Base-by-base conservation (phyloP, 257 asterid genomes). In the Nicotiana obtusifolia region DNA sequence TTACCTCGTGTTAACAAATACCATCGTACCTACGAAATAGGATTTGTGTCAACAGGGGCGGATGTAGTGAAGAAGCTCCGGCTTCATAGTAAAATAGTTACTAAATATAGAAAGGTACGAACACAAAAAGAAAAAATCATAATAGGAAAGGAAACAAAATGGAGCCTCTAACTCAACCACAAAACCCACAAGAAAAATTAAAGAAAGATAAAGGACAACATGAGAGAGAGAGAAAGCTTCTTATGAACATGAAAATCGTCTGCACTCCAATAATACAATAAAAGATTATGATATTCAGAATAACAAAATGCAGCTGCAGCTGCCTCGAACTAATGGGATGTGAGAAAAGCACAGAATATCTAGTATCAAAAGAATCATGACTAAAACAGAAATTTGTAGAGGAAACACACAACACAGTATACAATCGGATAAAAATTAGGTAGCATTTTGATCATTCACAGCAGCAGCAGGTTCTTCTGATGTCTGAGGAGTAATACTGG, bases 401-500 rank as follows among this genome's bases (percentile, higher is more conserved):
- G 15, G 31, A 67, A 15, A 30, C 11, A 56, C 61, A 54, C 19
- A 10, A 52, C 56, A 13, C 5, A 52, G 1, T 41, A 41, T 16
- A 53, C 59, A 44, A 67, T 15, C n/a, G 33, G 76, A 16, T 6
- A 15, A 67, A 6, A 11, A 19, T 67, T 67, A 67, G 53, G 52
- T 67, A 0, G 76, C n/a, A 6, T 35, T 26, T 20, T 67, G 26
- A 33, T 83, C 90, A 19, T 47, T 83, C 76, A 77, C 87, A 19
- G 86, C 86, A 62, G 75, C 85, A 17, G 84, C 84, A 17, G 87
- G 83, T 75, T 85, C 89, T 80, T 76, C 89, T 11, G 88, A 62
- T 44, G 84, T 61, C 80, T 85, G 81, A 54, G 90, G 67, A 82
- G 81, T 84, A 54, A 86, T 89, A 82, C 87, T 78, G 14, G 92